phyloP scores from a whole-genome alignment of 148 eudicot genomes.

The Rhododendron williamsianum region DNA sequence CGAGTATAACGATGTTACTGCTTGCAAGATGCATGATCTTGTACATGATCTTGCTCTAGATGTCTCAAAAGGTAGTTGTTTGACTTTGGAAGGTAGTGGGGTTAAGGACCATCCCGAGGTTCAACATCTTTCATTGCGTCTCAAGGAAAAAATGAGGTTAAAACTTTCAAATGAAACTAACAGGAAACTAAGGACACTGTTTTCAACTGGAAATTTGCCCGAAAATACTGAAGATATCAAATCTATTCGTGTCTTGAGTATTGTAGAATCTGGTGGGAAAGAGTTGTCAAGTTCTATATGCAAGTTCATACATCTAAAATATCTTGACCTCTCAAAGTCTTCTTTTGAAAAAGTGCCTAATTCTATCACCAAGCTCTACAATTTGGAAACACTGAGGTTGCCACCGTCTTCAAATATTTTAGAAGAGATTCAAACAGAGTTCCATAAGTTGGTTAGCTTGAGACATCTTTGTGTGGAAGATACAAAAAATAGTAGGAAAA shows the following conservation, averaged over 20 bases:
- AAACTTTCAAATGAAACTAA: not conserved
- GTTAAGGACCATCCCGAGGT: not conserved
- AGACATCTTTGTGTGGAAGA: too few species aligned
- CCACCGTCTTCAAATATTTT: not conserved
- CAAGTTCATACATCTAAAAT: slow-evolving; percentile 11
- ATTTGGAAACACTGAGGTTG: slow-evolving; percentile 3
- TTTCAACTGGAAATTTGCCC: too few species aligned
- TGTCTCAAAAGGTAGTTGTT: not conserved
- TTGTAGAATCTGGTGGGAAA: not conserved
- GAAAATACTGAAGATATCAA: too few species aligned
- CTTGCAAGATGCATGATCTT: not conserved
- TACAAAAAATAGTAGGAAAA: too few species aligned
- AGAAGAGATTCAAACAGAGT: not conserved
- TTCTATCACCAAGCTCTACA: slow-evolving; percentile 11
- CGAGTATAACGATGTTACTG: not conserved
- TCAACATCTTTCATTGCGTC: not conserved
- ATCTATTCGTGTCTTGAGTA: too few species aligned
- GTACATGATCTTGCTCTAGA: slow-evolving; percentile 17
- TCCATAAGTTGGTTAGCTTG: too few species aligned
- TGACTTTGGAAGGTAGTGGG: not conserved
- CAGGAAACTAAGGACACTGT: not conserved
- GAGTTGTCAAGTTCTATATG: not conserved
- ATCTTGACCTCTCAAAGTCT: slow-evolving; percentile 14
- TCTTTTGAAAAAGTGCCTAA: not conserved
- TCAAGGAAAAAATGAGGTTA: not conserved